Evolutionary conservation across 1,284 basidiomycete species (phyloP).

Genomic region (Athelia psychrophila): DNA sequence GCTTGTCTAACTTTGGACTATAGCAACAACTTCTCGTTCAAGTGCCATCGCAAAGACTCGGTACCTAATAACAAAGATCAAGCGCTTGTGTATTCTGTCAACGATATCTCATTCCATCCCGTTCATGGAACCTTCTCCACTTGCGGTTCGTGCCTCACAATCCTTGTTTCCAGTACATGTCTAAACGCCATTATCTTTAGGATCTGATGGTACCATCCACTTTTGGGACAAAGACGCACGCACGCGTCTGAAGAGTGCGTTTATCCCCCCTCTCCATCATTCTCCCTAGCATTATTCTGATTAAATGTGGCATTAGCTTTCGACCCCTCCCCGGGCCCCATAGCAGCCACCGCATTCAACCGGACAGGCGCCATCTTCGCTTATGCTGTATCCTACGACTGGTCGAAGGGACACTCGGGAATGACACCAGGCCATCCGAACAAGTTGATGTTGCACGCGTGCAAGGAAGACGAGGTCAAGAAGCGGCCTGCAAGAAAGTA

Average conservation of each 20-base stretch:
- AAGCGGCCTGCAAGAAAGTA: no score
- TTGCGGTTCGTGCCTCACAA: constrained; percentile 79
- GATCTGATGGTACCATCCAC: constrained; percentile 78
- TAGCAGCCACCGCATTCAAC: constrained; percentile 80
- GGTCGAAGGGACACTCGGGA: constrained; percentile 89
- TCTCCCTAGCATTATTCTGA: background rate
- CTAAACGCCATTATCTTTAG: constrained; percentile 38
- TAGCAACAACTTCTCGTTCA: constrained; percentile 93
- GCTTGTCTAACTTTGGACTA: no score
- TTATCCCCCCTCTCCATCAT: constrained; percentile 8
- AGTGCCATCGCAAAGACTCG: constrained; percentile 87
- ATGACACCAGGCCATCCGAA: constrained; percentile 83
- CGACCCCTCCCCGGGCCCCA: constrained; percentile 65
- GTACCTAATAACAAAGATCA: constrained; percentile 66
- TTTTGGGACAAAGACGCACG: constrained; percentile 92
- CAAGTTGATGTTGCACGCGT: constrained; percentile 88
- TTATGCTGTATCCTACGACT: constrained; percentile 88
- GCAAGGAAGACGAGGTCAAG: constrained; percentile 88
- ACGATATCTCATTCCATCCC: constrained; percentile 91
- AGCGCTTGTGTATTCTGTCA: constrained; percentile 87
- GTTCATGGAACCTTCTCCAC: constrained; percentile 94
- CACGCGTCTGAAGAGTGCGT: constrained; percentile 85
- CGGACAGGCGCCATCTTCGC: constrained; percentile 84
- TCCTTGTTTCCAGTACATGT: no score
- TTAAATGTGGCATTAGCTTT: constrained; percentile 50